Percentiles rank a stretch among this genome's conserved stretches.
phyloP scores from a whole-genome alignment of 345 rosid species.

The Populus tremula region DNA sequence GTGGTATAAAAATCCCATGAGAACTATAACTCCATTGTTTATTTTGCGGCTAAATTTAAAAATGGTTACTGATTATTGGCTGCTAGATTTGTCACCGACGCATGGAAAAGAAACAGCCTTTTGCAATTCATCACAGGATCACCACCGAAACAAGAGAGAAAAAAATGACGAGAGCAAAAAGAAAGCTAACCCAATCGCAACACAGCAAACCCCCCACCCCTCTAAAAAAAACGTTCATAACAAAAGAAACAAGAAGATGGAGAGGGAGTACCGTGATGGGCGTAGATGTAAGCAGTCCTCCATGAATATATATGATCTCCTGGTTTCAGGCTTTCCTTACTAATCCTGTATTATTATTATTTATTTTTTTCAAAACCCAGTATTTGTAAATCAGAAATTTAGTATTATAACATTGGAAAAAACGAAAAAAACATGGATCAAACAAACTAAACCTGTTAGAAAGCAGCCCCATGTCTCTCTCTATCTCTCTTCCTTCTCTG shows the following conservation, averaged over 20 bases:
- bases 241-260: neutral
- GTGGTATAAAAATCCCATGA: neutral
- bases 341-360: constrained; percentile 47
- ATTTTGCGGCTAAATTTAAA: neutral
- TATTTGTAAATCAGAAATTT: neutral
- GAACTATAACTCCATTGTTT: neutral
- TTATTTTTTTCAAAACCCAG: neutral
- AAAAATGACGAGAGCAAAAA: neutral
- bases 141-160: neutral
- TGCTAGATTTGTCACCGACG: too few relatives aligned
- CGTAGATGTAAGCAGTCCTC: constrained; percentile 86
- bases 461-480: constrained; percentile 65
- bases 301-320: constrained; percentile 92
- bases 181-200: neutral
- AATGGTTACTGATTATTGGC: too few relatives aligned
- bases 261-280: constrained; percentile 69
- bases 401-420: neutral
- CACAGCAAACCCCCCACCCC: too few relatives aligned
- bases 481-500: constrained; percentile 1
- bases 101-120: too few relatives aligned
- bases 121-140: neutral
- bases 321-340: constrained; percentile 56
- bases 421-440: neutral
- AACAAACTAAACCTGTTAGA: constrained; percentile 78
- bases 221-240: neutral